Conservation (phyloP, 2,329 filamentous ascomycete genomes). For the Microthyrium microscopicum region DNA sequence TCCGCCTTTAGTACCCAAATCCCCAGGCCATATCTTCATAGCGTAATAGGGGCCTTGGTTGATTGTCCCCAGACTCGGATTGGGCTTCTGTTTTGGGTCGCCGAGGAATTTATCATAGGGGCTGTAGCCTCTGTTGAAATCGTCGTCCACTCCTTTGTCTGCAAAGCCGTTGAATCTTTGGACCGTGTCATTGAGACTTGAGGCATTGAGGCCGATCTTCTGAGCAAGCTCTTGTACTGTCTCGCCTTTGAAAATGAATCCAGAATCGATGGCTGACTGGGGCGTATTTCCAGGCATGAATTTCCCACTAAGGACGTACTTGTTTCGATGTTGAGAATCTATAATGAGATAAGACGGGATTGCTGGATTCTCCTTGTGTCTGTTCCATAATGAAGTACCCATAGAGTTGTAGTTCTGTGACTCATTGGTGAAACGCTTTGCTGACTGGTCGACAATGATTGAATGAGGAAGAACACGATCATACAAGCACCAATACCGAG, state of each 20-base stretch:
- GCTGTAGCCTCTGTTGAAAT: slow-evolving; percentile 19
- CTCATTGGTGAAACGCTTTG: slow-evolving; percentile 21
- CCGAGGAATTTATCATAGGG: slow-evolving; percentile 19
- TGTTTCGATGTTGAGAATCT: slow-evolving; percentile 17
- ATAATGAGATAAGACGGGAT: slow-evolving; percentile 19
- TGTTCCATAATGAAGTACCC: slow-evolving; percentile 13
- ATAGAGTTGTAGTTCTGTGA: slow-evolving; percentile 16
- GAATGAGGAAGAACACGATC: slow-evolving; percentile 18
- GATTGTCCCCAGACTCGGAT: slow-evolving; percentile 18
- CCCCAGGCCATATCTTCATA: slow-evolving; percentile 19
- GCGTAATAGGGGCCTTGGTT: slow-evolving; percentile 19
- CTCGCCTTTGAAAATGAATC: slow-evolving; percentile 13
- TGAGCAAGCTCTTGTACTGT: slow-evolving; percentile 15
- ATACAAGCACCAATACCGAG: slow-evolving; percentile 13
- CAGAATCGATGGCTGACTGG: slow-evolving; percentile 11
- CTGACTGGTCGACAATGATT: slow-evolving; percentile 20
- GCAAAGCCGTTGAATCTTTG: slow-evolving; percentile 17
- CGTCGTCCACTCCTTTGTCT: slow-evolving; percentile 15
- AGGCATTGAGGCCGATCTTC: slow-evolving; percentile 12
- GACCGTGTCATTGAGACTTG: slow-evolving; percentile 14
- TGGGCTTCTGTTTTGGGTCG: slow-evolving; percentile 15
- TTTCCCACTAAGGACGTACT: slow-evolving; percentile 14
- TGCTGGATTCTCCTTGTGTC: slow-evolving; percentile 10
- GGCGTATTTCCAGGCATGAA: slow-evolving; percentile 10
- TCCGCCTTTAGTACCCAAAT: slow-evolving; percentile 24